Evolutionary conservation across 2,329 filamentous ascomycete genomes (phyloP).

Genomic region (Trichoderma gracile): DNA sequence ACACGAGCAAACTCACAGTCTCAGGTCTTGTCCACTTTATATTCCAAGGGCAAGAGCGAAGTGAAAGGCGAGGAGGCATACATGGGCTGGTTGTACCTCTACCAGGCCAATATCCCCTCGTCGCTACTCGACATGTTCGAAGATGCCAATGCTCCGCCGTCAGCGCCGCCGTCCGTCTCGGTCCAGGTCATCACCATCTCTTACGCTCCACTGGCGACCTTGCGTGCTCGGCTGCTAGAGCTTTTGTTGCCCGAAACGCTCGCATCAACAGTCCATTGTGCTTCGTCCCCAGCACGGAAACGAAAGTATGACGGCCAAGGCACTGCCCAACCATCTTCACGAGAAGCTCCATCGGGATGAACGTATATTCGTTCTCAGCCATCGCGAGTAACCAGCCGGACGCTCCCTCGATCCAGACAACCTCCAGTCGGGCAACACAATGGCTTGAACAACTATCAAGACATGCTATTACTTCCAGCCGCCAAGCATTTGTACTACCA

Average conservation of each 20-base stretch:
- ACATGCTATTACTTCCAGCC: background rate
- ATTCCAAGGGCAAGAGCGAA: background rate
- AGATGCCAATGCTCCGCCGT: background rate
- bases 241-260: slow-evolving; percentile 24
- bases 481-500: background rate
- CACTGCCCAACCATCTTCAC: background rate
- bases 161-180: slow-evolving; percentile 6
- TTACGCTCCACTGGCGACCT: slow-evolving; percentile 3
- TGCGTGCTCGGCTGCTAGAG: slow-evolving; percentile 11
- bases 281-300: background rate
- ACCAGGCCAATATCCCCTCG: slow-evolving; percentile 16
- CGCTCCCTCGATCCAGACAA: background rate
- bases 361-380: background rate
- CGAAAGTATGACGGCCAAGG: background rate
- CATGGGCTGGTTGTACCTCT: slow-evolving; percentile 18
- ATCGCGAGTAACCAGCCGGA: too few relatives aligned
- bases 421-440: background rate
- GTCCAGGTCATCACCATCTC: slow-evolving; percentile 7
- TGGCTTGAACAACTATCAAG: background rate
- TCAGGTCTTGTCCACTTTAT: background rate
- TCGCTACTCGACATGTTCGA: slow-evolving; percentile 24
- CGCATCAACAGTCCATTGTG: background rate
- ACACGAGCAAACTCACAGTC: background rate
- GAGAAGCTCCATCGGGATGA: background rate
- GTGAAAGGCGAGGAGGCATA: background rate